These are phyloP conservation scores for Hymenoscyphus salicellus DNA, from an alignment of 2,329 filamentous ascomycete genomes.

Conservation along the genomic window DNA sequence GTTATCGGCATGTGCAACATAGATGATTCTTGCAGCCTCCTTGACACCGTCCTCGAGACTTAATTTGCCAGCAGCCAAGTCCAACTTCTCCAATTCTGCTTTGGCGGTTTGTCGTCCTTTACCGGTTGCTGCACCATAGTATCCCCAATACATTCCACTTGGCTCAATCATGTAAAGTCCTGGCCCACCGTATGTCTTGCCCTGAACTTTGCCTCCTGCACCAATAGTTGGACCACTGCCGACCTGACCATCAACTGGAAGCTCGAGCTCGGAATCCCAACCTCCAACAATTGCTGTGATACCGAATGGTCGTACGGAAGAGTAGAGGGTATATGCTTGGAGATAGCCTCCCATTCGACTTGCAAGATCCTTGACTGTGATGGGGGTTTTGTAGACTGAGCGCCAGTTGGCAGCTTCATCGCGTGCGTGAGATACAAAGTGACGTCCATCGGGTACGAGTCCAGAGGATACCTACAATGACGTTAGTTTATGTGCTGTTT, in stretches of 20 bases:
- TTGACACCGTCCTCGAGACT: conserved; percentile 86
- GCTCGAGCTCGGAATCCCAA: conserved; percentile 84
- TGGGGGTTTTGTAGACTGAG: conserved; percentile 89
- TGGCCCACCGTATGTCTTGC: conserved; percentile 79
- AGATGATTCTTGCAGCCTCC: conserved; percentile 95
- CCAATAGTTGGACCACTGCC: conserved; percentile 75
- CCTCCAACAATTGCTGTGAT: conserved; percentile 92
- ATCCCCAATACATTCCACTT: conserved; percentile 95
- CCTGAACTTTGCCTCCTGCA: conserved; percentile 76
- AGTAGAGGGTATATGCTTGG: conserved; percentile 96
- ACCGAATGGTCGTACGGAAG: conserved; percentile 92
- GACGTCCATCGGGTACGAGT: conserved; percentile 88
- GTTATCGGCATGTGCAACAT: conserved; percentile 96
- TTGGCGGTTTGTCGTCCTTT: conserved; percentile 97
- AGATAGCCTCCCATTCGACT: conserved; percentile 93
- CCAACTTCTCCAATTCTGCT: conserved; percentile 96
- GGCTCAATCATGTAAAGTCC: conserved; percentile 99
- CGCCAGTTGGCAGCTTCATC: conserved; percentile 93
- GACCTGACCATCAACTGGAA: conserved; percentile 85
- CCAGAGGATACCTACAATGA: conserved; percentile 81
- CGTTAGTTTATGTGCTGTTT: conserved; percentile 14
- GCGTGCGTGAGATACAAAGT: conserved; percentile 90
- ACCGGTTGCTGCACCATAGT: conserved; percentile 95
- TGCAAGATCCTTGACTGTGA: conserved; percentile 82
- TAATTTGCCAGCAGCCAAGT: conserved; percentile 73